Base-by-base conservation (phyloP, 805 yeast species). In the Ogataea degrootiae region DNA sequence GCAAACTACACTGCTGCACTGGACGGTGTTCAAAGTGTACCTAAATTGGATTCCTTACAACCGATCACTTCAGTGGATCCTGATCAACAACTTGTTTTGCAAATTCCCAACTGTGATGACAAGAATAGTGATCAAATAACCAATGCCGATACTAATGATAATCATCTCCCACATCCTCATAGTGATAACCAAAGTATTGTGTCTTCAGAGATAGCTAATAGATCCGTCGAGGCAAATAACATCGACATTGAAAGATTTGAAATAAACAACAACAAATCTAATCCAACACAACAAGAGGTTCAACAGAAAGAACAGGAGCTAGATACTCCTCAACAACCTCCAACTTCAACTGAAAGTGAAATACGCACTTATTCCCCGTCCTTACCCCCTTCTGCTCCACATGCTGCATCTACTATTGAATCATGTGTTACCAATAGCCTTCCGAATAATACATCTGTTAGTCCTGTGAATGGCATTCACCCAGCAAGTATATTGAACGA, bases 81-180 rank as follows among this genome's bases (percentile, higher is more conserved):
- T 7, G 31, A 26, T 26, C 12, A 7, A 26, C 12, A 26, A 26
- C 31, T 4, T 26, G 31, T 6, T 26, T 9, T 26, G 31, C 31
- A 26, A 26, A 26, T 15, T 19, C 14, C 29, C 12, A 17, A 12
- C 16, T 5, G 34, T 35, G 56, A 52, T 38, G 71, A 73, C 47
- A 51, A 62, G 15, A 55, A 65, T 26, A 74, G 69, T 39, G 52
- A 60, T 15, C 61, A 49, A 23, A 53, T 72, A 34, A 47, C 62
- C 7, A 56, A 57, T 44, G 68, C 76, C 3, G 21, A 5, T 26
- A 33, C 6, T 26, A 14, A 31, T 5, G 22, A 14, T 12, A 37
- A 34, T n/a, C 17, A 15, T 34, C 19, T 5, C 26, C 21, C 36
- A 17, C 39, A n/a, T 12, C 23, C 22, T 15, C 19, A 26, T 19